Base-by-base conservation (phyloP, 2,329 filamentous ascomycete genomes). In the Fusarium sulawesiense region DNA sequence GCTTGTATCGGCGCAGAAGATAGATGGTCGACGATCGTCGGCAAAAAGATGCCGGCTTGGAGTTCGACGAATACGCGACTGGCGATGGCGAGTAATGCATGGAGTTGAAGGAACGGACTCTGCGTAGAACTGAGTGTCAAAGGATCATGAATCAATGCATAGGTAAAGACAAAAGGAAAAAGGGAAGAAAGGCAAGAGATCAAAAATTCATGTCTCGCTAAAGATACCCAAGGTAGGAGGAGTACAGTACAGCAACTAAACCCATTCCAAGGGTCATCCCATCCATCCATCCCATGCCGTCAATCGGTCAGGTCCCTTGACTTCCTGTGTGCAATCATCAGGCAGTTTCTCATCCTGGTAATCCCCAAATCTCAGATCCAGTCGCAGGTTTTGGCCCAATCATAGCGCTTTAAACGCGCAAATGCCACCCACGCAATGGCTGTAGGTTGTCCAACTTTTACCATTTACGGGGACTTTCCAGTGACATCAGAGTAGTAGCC, bases 281-380 rank as follows among this genome's bases (percentile, higher is more conserved):
- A 14, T 21, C 41, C n/a, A 14, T 21, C 41, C n/a, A 34, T 64
- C 41, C 34, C 23, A 20, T 59, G 23, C 60, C 46, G 45, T 64
- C 21, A 23, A 64, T 64, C 61, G 60, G 44, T 46, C 47, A 65
- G 63, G 63, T 66, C 62, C 62, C 61, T 64, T 65, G 61, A 54
- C 61, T 53, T 48, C 42, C 25, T 54, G 29, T 48, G 64, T 64
- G 68, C 57, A 70, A 71, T 63, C 53, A 72, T 70, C 69, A 72
- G 44, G 69, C 54, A 71, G 57, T 65, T 71, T 71, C 40, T 34
- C 25, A 60, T 53, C 56, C 46, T 12, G 42, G 41, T 61, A 29
- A 29, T 41, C 54, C 40, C 42, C 60, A 48, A 54, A 66, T 72
- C 60, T 69, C 56, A 70, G 65, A 72, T 72, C 68, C 51, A 44